Evolutionary conservation across 441 rosid species (phyloP), one percentile per base, ranked within the genome.

Genomic region (Populus hybrid): DNA sequence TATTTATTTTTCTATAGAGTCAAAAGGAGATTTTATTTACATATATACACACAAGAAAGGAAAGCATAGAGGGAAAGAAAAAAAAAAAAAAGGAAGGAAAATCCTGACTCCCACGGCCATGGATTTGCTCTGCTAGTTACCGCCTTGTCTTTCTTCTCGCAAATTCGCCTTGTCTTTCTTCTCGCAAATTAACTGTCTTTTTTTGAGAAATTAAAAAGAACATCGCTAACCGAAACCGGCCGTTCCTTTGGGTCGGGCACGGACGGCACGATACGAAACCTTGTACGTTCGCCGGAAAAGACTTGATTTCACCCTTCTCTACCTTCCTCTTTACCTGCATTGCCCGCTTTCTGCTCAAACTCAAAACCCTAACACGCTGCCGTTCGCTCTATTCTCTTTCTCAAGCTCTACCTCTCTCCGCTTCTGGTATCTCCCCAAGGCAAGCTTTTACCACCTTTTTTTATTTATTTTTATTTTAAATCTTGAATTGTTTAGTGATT

Each of bases 271-370:
- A n/a, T 56, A 56, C 64, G 3, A n/a, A 6, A 56, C 21, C 9
- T 56, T 56, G 9, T 56, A 20, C 23, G 64, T 18, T 56, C 24
- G 64, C 9, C 64, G 64, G 64, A 56, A 0, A 56, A 56, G 64
- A 56, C 21, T 56, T 71, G 36, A 79, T 67, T 73, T 33, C 45
- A 21, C 77, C 73, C 33, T 68, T 71, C 74, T 80, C 73, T 63
- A 6, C 74, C 42, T 59, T 36, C 14, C 68, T 20, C 38, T 24
- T 84, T 74, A 77, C 79, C 87, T 50, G 84, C 86, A 83, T 77
- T 80, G 28, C 75, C 78, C 73, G 66, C 68, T 78, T 69, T 12
- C 29, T 56, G 33, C 73, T 35, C 73, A 24, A 7, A 21, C 9
- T 59, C 26, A 72, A 77, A 35, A 14, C 78, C 81, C 67, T 78